Evolutionary conservation across 106 monocot genomes (phyloP).

Genomic region (Dioscorea dumetorum): DNA sequence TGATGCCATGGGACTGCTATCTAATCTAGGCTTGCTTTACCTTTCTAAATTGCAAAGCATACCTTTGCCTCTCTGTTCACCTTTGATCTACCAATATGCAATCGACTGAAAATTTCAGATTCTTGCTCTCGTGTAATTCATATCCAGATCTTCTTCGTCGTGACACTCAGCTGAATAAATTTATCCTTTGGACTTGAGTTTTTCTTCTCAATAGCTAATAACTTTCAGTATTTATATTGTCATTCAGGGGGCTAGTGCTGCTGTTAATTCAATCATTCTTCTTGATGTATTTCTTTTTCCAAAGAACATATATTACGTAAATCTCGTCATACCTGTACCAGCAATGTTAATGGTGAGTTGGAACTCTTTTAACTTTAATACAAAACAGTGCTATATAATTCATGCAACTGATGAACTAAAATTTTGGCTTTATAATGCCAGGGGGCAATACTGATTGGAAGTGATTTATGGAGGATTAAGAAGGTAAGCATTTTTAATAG

Average conservation of each 20-base stretch:
- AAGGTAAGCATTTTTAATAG: constrained; percentile 17
- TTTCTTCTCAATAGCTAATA: background rate
- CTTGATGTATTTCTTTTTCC: constrained; percentile 86
- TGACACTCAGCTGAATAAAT: too few relatives aligned
- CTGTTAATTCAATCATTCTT: constrained; percentile 85
- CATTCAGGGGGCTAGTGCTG: constrained; percentile 88
- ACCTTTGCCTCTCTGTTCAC: too few relatives aligned
- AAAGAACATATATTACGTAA: constrained; percentile 51
- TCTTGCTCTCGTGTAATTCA: too few relatives aligned
- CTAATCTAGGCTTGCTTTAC: too few relatives aligned
- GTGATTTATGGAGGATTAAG: constrained; percentile 46
- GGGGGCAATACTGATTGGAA: constrained; percentile 53
- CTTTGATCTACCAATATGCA: too few relatives aligned
- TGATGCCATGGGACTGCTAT: too few relatives aligned
- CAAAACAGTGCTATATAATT: background rate
- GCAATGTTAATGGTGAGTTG: constrained; percentile 62
- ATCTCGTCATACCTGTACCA: constrained; percentile 78
- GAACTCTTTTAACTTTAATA: background rate
- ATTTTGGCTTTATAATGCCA: constrained; percentile 11
- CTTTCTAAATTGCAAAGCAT: too few relatives aligned
- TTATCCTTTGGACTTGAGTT: too few relatives aligned
- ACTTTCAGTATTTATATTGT: background rate
- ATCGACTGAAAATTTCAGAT: too few relatives aligned
- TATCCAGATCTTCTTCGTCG: too few relatives aligned
- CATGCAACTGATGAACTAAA: background rate